Evolutionary conservation across 2,329 filamentous ascomycete species (phyloP).

Genomic region (Botrytis paeoniae): DNA sequence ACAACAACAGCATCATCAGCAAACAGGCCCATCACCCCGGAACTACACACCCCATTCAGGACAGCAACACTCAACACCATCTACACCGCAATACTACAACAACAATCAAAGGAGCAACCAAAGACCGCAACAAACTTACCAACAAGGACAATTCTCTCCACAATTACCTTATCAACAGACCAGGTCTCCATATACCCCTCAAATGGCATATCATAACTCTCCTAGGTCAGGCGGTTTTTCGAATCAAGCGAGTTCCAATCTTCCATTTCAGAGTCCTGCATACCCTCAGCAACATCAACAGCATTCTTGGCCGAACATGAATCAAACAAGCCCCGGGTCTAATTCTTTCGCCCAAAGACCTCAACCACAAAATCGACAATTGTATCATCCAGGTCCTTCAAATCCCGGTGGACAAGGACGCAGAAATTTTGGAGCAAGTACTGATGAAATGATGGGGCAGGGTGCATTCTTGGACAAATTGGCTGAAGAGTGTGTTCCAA

Average conservation of each 20-base stretch:
- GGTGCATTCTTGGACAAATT: constrained; percentile 49
- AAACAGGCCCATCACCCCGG: constrained; percentile 36
- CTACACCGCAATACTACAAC: constrained; percentile 14
- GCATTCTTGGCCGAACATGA: constrained; percentile 16
- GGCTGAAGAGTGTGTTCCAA: constrained; percentile 38
- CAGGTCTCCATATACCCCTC: constrained; percentile 27
- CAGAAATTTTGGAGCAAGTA: constrained; percentile 21
- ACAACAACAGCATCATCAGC: constrained; percentile 37
- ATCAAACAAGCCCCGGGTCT: constrained; percentile 6
- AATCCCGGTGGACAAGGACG: constrained; percentile 23
- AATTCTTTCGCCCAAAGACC: constrained; percentile 20
- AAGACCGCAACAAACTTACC: constrained; percentile 26
- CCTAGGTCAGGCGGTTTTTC: constrained; percentile 36
- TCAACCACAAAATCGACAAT: constrained; percentile 32
- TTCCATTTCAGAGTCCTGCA: constrained; percentile 21
- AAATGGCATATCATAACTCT: constrained; percentile 23
- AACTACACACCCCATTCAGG: constrained; percentile 17
- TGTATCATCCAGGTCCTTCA: constrained; percentile 33
- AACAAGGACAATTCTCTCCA: constrained; percentile 28
- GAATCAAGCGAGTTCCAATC: constrained; percentile 25
- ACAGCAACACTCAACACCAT: constrained; percentile 22
- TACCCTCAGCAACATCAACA: constrained; percentile 17
- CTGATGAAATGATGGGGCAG: constrained; percentile 50
- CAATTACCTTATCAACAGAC: constrained; percentile 24
- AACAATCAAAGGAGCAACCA: constrained; percentile 14